Percentiles rank a stretch among this genome's conserved stretches.
These are phyloP conservation scores for Dysphania ambrosioides DNA, from an alignment of 148 eudicot genomes.

Conservation along the genomic window DNA sequence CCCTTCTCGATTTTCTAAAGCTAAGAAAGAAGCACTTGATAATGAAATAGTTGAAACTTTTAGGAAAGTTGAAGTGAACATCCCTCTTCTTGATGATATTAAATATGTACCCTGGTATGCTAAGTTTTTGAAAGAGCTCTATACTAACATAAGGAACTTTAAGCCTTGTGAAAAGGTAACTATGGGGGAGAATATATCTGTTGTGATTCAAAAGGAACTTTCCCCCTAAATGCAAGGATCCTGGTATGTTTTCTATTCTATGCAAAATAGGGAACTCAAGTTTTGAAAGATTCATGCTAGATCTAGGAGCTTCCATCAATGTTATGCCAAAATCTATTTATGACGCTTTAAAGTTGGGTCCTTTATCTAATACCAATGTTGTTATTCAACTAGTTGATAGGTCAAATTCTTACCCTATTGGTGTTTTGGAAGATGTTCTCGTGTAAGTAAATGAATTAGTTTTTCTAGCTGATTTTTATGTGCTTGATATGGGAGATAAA, in stretches of 20 bases:
- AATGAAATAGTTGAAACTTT: too few relatives aligned
- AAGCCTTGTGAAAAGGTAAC: conserved; percentile 11
- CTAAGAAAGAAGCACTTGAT: too few relatives aligned
- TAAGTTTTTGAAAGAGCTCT: conserved; percentile 8
- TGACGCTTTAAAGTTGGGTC: conserved; percentile 2
- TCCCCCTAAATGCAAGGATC: conserved; percentile 13
- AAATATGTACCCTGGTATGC: conserved; percentile 10
- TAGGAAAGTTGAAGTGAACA: too few relatives aligned
- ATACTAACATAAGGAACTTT: too few relatives aligned
- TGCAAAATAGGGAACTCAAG: neutral
- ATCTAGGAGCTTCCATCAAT: conserved; percentile 24
- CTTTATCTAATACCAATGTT: conserved; percentile 1
- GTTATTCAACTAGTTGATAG: conserved; percentile 26
- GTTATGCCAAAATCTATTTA: neutral
- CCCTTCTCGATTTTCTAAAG: too few relatives aligned
- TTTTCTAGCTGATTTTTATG: too few relatives aligned
- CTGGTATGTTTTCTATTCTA: neutral
- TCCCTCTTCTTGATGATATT: conserved; percentile 12
- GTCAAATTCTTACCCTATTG: conserved; percentile 16
- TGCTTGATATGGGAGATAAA: too few relatives aligned
- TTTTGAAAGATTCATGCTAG: conserved; percentile 5
- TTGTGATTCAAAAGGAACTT: neutral
- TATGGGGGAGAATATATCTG: conserved; percentile 16
- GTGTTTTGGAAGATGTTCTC: conserved; percentile 22
- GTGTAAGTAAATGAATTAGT: too few relatives aligned